Base-by-base conservation (phyloP, 176 grass and related monocot genomes). In the Oryza coarctata region DNA sequence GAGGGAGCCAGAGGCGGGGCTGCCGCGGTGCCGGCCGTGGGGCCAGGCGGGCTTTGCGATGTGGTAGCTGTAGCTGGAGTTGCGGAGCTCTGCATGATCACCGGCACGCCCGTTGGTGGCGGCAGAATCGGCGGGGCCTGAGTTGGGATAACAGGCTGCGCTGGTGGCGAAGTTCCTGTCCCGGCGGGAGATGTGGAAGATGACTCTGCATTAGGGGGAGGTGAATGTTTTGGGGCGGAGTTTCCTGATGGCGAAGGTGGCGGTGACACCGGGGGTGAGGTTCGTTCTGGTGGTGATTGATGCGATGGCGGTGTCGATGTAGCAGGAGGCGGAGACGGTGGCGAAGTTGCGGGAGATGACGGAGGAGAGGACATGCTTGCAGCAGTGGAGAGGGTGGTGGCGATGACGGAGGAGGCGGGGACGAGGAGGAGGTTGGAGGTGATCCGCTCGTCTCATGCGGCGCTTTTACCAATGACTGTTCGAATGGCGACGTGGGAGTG, bases 381-480 rank as follows among this genome's bases (percentile, higher is more conserved):
- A 36, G 43, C 28, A 81, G 85, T 11, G 81, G 52, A 0, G 89
- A 83, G 2, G 85, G 70, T 20, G 80, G 43, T 36, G 81, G 77
- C 6, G 79, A 74, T 23, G 62, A 60, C 2, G 66, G 79, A 35
- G 85, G 85, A 25, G 89, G 79, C 5, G 79, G 35, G 38, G 82
- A 0, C 28, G 89, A 44, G 2, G 80, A 40, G 29, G 43, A n/a
- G n/a, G n/a, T n/a, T 7, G 71, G 85, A 33, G 3, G 29, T 34
- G 57, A 63, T 41, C 0, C 26, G 12, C 23, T 20, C 23, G 7
- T 11, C 9, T 3, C 26, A 7, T 7, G 65, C 9, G 86, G 55
- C 3, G 40, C 13, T 7, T 20, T 39, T 14, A 6, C 7, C 20
- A 7, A 1, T 11, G 57, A 49, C 13, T 64, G 29, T 1, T 79